Percentiles rank a stretch among this genome's conserved stretches.
Conservation (phyloP, 2,329 filamentous ascomycete species). For the Chaetoscypha palmicola region DNA sequence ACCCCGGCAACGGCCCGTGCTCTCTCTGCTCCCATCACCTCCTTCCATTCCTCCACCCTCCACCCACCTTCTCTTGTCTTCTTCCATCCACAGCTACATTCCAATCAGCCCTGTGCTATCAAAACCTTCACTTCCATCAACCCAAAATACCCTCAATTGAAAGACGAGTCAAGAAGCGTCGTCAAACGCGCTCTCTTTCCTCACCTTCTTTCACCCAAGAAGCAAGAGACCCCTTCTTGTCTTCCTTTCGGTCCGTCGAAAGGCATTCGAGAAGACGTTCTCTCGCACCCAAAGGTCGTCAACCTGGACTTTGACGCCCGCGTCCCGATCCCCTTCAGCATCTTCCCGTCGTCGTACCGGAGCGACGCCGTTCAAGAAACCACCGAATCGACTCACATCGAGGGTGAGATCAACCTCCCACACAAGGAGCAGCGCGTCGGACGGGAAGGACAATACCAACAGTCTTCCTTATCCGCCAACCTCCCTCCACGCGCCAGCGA, state of each 20-base stretch:
- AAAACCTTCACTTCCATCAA: conserved; percentile 5
- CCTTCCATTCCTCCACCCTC: neutral
- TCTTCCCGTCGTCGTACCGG: conserved; percentile 98
- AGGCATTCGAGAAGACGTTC: conserved; percentile 63
- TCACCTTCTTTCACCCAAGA: conserved; percentile 45
- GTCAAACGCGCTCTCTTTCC: conserved; percentile 31
- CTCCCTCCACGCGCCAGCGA: conserved; percentile 52
- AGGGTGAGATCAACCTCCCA: conserved; percentile 75
- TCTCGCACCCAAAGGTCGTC: conserved; percentile 67
- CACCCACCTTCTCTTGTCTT: conserved; percentile 1
- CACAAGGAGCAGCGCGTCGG: conserved; percentile 69
- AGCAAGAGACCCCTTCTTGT: conserved; percentile 62
- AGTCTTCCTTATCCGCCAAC: conserved; percentile 64
- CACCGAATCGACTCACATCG: conserved; percentile 63
- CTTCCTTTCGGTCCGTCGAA: conserved; percentile 58
- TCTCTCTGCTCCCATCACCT: neutral
- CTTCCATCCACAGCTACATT: conserved; percentile 4
- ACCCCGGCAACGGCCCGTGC: conserved; percentile 4
- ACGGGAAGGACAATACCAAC: conserved; percentile 79
- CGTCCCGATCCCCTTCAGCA: conserved; percentile 98
- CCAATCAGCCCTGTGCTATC: conserved; percentile 7
- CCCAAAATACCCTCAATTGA: conserved; percentile 8
- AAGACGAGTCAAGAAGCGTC: conserved; percentile 25
- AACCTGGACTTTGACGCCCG: conserved; percentile 99
- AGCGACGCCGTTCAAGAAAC: conserved; percentile 56